These are phyloP conservation scores for Aegilops bicornis DNA, from an alignment of 176 grass and related monocot genomes.

Conservation along the genomic window DNA sequence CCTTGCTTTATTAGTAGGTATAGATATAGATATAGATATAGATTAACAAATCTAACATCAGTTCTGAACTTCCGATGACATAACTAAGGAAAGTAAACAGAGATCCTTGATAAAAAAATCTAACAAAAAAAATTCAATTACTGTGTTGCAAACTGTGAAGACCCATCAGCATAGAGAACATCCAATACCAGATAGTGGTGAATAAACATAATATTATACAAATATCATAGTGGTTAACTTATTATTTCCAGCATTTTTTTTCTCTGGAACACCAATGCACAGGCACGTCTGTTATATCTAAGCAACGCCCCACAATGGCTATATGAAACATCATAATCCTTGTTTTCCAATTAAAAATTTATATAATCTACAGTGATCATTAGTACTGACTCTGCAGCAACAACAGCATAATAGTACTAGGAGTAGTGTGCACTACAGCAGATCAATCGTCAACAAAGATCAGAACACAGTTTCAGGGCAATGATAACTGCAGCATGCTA, in stretches of 20 bases:
- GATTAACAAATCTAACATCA: too few species aligned
- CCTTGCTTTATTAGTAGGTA: too few species aligned
- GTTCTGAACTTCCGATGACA: too few species aligned
- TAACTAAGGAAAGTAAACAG: too few species aligned
- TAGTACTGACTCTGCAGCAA: not conserved
- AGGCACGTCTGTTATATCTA: not conserved
- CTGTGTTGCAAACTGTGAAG: too few species aligned
- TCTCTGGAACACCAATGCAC: not conserved
- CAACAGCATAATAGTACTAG: not conserved
- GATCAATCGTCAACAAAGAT: too few species aligned
- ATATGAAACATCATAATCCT: not conserved
- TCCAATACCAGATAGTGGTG: not conserved
- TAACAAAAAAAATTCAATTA: too few species aligned
- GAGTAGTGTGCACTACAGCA: not conserved
- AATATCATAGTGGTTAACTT: not conserved
- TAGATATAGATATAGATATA: too few species aligned
- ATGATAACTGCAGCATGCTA: too few species aligned
- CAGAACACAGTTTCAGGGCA: too few species aligned
- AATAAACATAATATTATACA: not conserved
- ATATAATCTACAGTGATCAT: not conserved
- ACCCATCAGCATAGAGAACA: not conserved
- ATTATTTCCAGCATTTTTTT: not conserved
- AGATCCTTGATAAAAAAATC: too few species aligned
- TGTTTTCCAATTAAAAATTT: not conserved
- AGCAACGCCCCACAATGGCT: not conserved